These are phyloP conservation scores for Edaphochlamys debaryana DNA, from an alignment of 139 green algal species.

Conservation along the genomic window DNA sequence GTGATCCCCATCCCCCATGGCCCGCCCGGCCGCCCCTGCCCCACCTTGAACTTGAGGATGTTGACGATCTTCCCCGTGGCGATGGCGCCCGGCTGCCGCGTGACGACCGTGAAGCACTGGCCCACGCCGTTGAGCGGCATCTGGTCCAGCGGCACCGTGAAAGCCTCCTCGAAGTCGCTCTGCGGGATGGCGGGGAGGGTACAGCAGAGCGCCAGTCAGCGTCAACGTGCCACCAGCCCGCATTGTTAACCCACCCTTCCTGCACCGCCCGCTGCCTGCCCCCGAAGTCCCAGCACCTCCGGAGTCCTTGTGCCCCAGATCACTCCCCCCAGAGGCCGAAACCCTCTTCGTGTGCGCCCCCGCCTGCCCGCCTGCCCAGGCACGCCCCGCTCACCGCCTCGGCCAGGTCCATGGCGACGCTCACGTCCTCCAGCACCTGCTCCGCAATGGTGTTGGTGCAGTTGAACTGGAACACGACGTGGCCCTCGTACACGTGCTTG, in stretches of 20 bases:
- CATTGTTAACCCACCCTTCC: not conserved
- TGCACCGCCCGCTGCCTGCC: too few species aligned
- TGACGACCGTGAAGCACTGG: constrained; percentile 86
- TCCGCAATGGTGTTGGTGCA: constrained; percentile 98
- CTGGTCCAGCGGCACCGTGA: constrained; percentile 77
- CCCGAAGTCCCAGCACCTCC: too few species aligned
- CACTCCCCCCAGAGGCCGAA: too few species aligned
- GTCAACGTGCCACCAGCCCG: not conserved
- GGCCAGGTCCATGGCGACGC: constrained; percentile 89
- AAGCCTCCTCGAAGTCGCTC: constrained; percentile 87
- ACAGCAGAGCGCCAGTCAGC: not conserved
- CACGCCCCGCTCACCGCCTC: constrained; percentile 82
- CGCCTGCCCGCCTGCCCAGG: too few species aligned
- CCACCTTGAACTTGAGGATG: constrained; percentile 91
- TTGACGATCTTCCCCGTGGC: constrained; percentile 75
- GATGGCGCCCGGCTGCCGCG: constrained; percentile 61
- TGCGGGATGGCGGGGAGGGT: too few species aligned
- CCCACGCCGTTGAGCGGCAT: constrained; percentile 86
- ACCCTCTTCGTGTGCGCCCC: too few species aligned
- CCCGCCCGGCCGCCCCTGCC: too few species aligned
- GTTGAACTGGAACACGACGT: constrained; percentile 96
- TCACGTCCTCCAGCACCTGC: constrained; percentile 92
- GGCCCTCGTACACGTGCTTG: constrained; percentile 91
- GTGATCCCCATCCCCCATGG: too few species aligned
- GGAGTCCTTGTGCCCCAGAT: not conserved